These are phyloP conservation scores for Symmetrospora coprosmae DNA, from an alignment of 768 basidiomycete genomes.

Conservation along the genomic window DNA sequence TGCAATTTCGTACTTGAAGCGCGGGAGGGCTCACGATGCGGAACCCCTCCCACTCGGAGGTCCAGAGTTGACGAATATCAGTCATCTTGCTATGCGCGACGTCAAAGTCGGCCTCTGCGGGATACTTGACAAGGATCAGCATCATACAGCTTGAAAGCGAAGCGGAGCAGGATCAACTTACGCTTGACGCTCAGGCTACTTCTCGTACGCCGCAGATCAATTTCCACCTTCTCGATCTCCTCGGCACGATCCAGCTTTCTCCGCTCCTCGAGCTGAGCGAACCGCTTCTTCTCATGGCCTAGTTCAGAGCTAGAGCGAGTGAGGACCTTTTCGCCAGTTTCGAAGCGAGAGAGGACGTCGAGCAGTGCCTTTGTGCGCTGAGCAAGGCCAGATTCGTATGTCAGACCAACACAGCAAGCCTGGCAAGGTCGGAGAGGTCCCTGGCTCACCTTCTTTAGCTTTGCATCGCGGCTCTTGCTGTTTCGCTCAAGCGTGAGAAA, in stretches of 20 bases:
- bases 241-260: not conserved
- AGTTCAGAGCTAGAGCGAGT: not conserved
- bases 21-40: not conserved
- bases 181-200: not conserved
- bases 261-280: not conserved
- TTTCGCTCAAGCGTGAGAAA: not conserved
- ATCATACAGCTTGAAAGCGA: not conserved
- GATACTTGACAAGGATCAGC: not conserved
- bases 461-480: not conserved
- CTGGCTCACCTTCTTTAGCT: not conserved
- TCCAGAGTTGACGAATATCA: not conserved
- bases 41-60: not conserved
- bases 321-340: not conserved
- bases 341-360: not conserved
- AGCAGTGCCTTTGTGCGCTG: not conserved
- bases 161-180: not conserved
- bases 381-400: not conserved
- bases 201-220: not conserved
- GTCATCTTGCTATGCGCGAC: not conserved
- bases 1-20: not conserved
- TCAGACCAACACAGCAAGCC: not conserved
- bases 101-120: not conserved
- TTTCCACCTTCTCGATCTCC: slow-evolving; percentile 16
- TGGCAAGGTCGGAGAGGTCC: not conserved
- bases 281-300: not conserved